Base-by-base conservation (phyloP, 352 stramenopile genomes). In the Phytophthora pseudosyringae region DNA sequence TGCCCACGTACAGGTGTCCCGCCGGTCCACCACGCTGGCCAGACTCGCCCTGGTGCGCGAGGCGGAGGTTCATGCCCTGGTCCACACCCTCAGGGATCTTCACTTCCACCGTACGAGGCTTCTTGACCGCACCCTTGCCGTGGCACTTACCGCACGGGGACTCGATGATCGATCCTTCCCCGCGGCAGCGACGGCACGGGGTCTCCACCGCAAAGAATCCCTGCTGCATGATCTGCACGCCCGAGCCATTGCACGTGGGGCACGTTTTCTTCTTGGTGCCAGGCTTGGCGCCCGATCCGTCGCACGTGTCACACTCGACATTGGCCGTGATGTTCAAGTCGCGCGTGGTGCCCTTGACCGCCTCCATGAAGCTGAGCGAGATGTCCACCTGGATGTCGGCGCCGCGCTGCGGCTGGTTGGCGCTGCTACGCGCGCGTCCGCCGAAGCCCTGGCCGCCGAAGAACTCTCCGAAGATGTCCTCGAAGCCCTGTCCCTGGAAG, bases 81-180 rank as follows among this genome's bases (percentile, higher is more conserved):
- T 99, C 95, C 60, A 99, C 97, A 58, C 97, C 97, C 57, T 95
- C 86, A 0, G 97, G 97, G 46, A 98, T 97, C 67, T 97, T 93
- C 3, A 99, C 94, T 49, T 94, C 91, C 4, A 99, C 95, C 49
- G 91, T 93, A 26, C 89, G 83, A 31, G 95, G 89, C 71, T 98
- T 98, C 72, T 94, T 90, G 16, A 96, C 83, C 21, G 69, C 77
- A 11, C 90, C 89, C 50, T 90, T 85, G 26, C 90, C 90, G 16
- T 78, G 84, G 47, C 90, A 97, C 28, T 78, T 93, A 3, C 60
- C 64, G 51, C 90, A 97, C 18, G 87, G 88, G 10, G 86, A 90
- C 58, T 96, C 88, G 38, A 95, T 95, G 59, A 93, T 94, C 9
- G 76, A 81, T 25, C 88, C 90, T 49, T 90, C 75, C 21, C 90